phyloP scores from a whole-genome alignment of 1,139 yeast species.

The Pichia inconspicua region DNA sequence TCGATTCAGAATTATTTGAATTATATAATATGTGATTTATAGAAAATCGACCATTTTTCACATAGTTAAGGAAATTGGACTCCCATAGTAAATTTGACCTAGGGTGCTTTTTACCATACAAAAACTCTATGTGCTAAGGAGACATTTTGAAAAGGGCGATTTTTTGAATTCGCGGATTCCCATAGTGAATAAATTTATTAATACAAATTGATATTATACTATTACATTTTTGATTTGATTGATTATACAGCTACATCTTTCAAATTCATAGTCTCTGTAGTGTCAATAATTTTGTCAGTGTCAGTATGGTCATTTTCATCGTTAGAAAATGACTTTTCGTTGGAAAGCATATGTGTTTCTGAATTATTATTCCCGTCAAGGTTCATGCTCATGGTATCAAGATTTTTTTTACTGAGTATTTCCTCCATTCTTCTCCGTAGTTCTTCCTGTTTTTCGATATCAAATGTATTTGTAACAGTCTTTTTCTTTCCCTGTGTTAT shows the following conservation, averaged over 20 bases:
- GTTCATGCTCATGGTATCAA: background rate
- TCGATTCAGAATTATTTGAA: too few relatives aligned
- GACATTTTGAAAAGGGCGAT: too few relatives aligned
- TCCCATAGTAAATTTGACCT: too few relatives aligned
- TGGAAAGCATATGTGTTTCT: too few relatives aligned
- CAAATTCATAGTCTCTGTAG: background rate
- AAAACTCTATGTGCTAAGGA: too few relatives aligned
- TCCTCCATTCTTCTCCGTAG: constrained; percentile 9
- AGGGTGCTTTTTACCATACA: too few relatives aligned
- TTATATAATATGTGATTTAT: too few relatives aligned
- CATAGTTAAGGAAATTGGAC: too few relatives aligned
- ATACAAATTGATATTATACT: background rate
- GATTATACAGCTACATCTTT: background rate
- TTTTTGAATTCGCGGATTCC: too few relatives aligned
- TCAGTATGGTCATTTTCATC: background rate
- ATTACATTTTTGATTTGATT: background rate
- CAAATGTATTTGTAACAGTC: constrained; percentile 44
- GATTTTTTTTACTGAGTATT: background rate
- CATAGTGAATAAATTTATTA: too few relatives aligned
- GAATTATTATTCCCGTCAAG: background rate
- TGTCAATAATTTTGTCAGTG: background rate
- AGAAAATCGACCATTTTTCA: too few relatives aligned
- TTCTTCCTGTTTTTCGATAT: constrained; percentile 28
- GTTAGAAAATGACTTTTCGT: too few relatives aligned
- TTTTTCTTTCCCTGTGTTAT: constrained; percentile 65